These are phyloP conservation scores for Cryphonectria japonica DNA, from an alignment of 2,329 filamentous ascomycete genomes.

Conservation along the genomic window DNA sequence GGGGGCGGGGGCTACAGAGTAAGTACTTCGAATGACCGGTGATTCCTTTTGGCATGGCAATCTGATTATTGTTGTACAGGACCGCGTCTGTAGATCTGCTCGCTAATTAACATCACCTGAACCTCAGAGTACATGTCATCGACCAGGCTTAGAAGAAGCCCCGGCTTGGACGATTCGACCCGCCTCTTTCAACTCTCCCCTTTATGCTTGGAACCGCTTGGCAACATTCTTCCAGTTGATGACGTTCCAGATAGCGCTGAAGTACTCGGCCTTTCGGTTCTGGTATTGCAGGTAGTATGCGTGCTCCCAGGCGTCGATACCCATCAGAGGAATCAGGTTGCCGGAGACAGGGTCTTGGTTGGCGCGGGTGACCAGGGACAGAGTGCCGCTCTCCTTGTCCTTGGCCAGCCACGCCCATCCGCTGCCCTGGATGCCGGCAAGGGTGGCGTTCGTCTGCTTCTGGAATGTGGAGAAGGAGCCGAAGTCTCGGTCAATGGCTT, in stretches of 20 bases:
- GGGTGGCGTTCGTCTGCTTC: slow-evolving; percentile 68
- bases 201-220: slow-evolving; percentile 63
- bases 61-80: neutral
- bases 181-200: slow-evolving; percentile 44
- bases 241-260: slow-evolving; percentile 90
- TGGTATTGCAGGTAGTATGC: slow-evolving; percentile 96
- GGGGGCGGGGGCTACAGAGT: neutral
- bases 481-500: slow-evolving; percentile 67
- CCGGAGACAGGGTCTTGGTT: slow-evolving; percentile 92
- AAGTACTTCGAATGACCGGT: neutral
- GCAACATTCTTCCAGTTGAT: slow-evolving; percentile 93
- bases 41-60: neutral
- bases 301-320: slow-evolving; percentile 95
- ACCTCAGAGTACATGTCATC: neutral
- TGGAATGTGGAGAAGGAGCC: slow-evolving; percentile 67
- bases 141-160: neutral
- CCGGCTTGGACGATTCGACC: neutral
- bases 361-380: slow-evolving; percentile 71
- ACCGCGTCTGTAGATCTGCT: neutral
- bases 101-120: neutral
- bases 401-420: slow-evolving; percentile 92
- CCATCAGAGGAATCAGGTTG: slow-evolving; percentile 79
- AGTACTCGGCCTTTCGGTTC: slow-evolving; percentile 97
- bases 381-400: slow-evolving; percentile 63
- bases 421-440: slow-evolving; percentile 80